phyloP scores from a whole-genome alignment of 2,329 filamentous ascomycete species.

The Fusarium sp. region DNA sequence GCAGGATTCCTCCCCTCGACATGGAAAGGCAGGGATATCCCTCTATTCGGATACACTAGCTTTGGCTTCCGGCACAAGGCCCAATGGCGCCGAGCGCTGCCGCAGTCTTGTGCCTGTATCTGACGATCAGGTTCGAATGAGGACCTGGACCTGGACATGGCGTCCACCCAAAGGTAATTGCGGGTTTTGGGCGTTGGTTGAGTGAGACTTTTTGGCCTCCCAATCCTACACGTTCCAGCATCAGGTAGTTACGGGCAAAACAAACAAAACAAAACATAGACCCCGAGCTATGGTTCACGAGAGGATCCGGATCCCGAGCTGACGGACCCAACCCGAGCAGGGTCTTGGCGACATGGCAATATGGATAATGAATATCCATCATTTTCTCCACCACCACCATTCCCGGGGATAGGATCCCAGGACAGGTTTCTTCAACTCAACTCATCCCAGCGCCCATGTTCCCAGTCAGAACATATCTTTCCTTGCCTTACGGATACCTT shows the following conservation, averaged over 20 bases:
- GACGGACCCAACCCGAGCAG: background rate
- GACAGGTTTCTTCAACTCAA: background rate
- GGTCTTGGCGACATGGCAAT: too few relatives aligned
- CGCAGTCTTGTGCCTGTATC: background rate
- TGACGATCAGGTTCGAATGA: background rate
- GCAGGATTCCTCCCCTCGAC: slow-evolving; percentile 17
- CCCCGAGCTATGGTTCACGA: background rate
- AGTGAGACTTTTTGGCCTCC: background rate
- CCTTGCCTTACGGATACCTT: background rate
- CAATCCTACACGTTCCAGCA: background rate
- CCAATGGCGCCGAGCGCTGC: slow-evolving; percentile 4
- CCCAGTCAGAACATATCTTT: background rate
- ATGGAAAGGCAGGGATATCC: slow-evolving; percentile 20
- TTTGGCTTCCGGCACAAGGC: slow-evolving; percentile 8
- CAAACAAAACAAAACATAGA: background rate
- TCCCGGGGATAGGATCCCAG: background rate
- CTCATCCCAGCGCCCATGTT: background rate
- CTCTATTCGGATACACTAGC: slow-evolving; percentile 21
- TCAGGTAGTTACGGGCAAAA: background rate
- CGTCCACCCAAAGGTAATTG: background rate
- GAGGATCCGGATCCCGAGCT: background rate
- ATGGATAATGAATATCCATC: background rate
- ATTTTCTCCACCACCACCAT: background rate
- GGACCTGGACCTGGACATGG: background rate
- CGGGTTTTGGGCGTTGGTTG: background rate